These are phyloP conservation scores for Tylopilus subfusipes DNA, from an alignment of 768 basidiomycete species.

Conservation along the genomic window DNA sequence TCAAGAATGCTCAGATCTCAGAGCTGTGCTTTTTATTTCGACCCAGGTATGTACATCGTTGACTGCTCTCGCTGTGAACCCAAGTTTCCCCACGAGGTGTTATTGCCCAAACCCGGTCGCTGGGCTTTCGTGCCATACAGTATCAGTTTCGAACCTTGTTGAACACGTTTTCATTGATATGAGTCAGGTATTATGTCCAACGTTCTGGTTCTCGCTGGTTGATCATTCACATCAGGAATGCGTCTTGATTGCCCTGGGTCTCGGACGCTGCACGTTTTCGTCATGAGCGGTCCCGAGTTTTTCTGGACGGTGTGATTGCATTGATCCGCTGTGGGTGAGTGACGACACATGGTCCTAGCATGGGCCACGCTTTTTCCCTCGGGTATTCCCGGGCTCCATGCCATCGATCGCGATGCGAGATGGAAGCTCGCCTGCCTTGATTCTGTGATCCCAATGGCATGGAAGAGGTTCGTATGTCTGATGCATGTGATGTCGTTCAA, in stretches of 20 bases:
- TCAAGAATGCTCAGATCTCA: background rate
- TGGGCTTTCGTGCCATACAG: slow-evolving; percentile 16
- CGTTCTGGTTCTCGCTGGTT: background rate
- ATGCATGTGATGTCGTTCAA: background rate
- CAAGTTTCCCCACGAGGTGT: slow-evolving; percentile 5
- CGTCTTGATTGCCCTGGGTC: background rate
- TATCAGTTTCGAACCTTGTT: slow-evolving; percentile 12
- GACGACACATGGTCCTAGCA: background rate
- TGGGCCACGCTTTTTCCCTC: background rate
- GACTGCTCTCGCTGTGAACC: background rate
- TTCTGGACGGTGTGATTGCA: background rate
- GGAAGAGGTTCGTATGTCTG: background rate
- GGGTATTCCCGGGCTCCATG: slow-evolving; percentile 17
- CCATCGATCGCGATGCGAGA: slow-evolving; percentile 3
- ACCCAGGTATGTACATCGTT: slow-evolving; percentile 20
- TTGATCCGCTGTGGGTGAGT: background rate
- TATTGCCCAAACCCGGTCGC: slow-evolving; percentile 13
- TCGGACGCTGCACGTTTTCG: slow-evolving; percentile 3
- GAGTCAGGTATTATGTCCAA: background rate
- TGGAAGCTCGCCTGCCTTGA: slow-evolving; percentile 3
- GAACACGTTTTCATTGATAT: slow-evolving; percentile 13
- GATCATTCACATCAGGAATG: background rate
- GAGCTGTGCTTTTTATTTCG: slow-evolving; percentile 12
- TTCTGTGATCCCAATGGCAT: background rate
- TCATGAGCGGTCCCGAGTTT: background rate